These are phyloP conservation scores for Beauveria australis DNA, from an alignment of 2,329 filamentous ascomycete species.

Conservation along the genomic window DNA sequence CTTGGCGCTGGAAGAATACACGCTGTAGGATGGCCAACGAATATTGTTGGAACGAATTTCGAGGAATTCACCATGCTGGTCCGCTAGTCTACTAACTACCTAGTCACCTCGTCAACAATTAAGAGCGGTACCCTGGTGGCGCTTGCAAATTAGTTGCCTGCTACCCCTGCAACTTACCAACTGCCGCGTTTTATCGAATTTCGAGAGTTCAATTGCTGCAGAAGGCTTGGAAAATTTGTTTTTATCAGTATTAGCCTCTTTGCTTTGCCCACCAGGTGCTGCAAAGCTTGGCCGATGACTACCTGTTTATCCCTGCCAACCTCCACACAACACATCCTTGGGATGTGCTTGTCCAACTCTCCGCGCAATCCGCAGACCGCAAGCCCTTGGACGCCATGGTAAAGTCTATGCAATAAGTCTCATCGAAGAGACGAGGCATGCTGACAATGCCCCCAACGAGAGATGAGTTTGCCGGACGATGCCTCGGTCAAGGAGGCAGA, in stretches of 20 bases:
- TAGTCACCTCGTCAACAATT: no score
- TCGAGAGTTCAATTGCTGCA: background rate
- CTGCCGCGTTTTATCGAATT: constrained; percentile 1
- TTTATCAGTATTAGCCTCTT: background rate
- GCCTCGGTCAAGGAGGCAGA: background rate
- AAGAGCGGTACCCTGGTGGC: background rate
- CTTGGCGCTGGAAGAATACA: background rate
- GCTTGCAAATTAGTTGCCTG: background rate
- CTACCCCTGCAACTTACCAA: constrained; percentile 1
- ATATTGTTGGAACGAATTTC: background rate
- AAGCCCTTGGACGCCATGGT: background rate
- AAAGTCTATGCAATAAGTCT: no score
- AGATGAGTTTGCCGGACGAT: background rate
- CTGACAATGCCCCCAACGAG: background rate
- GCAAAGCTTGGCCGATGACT: background rate
- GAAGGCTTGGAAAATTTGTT: background rate
- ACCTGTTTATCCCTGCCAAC: background rate
- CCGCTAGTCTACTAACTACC: background rate
- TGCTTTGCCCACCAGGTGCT: background rate
- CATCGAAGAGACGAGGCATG: background rate
- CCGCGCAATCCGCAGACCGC: background rate
- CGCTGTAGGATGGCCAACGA: background rate
- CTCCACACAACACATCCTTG: background rate
- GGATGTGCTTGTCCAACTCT: background rate
- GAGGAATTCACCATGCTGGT: background rate